Evolutionary conservation across 169 alveolate genomes (phyloP).

Genomic region (Plasmodium malariae): DNA sequence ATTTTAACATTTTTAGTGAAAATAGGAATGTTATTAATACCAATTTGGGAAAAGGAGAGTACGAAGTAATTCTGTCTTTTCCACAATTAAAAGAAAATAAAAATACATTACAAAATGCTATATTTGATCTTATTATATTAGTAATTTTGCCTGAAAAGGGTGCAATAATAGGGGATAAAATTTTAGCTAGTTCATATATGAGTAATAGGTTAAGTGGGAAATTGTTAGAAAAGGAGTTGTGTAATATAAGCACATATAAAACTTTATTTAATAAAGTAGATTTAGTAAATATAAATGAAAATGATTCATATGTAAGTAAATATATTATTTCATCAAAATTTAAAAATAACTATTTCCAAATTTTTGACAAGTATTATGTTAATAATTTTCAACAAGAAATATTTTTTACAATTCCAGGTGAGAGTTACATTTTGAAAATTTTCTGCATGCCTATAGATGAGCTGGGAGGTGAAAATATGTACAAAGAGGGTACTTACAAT

Average conservation of each 20-base stretch:
- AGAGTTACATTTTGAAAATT: constrained; percentile 19
- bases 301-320: constrained; percentile 10
- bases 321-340: constrained; percentile 17
- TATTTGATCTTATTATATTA: constrained; percentile 39
- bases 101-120: constrained; percentile 8
- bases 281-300: constrained; percentile 9
- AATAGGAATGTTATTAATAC: constrained; percentile 14
- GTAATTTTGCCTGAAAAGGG: neutral
- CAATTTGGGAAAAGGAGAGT: constrained; percentile 23
- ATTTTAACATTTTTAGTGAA: constrained; percentile 20
- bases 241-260: constrained; percentile 10
- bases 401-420: constrained; percentile 31
- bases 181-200: neutral
- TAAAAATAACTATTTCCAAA: constrained; percentile 24
- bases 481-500: neutral
- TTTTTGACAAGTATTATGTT: constrained; percentile 31
- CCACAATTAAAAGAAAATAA: neutral
- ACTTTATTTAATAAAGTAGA: constrained; percentile 24
- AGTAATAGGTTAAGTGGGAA: neutral
- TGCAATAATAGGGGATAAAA: neutral
- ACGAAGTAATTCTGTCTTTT: constrained; percentile 17
- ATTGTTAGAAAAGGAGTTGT: neutral
- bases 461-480: neutral
- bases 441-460: constrained; percentile 23
- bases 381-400: constrained; percentile 15